These are phyloP conservation scores for Hymenoscyphus linearis DNA, from an alignment of 2,329 filamentous ascomycete genomes.

Conservation along the genomic window DNA sequence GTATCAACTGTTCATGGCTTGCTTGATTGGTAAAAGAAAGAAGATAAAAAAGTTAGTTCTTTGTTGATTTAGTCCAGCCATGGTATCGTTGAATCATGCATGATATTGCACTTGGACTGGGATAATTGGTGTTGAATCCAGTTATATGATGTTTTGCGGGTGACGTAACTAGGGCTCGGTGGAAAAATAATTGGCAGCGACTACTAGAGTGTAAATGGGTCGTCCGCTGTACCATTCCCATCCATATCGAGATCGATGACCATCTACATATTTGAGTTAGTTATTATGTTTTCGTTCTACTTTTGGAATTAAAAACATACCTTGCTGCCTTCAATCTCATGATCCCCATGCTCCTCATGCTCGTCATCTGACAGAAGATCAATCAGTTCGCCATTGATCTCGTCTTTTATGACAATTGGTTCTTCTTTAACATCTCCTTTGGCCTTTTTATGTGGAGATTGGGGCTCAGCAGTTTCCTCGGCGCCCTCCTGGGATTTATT, in stretches of 20 bases:
- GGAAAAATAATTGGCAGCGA: too few relatives aligned
- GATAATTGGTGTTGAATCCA: too few relatives aligned
- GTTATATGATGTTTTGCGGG: too few relatives aligned
- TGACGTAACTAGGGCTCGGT: too few relatives aligned
- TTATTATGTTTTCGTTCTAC: not conserved
- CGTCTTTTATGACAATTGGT: not conserved
- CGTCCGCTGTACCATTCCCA: too few relatives aligned
- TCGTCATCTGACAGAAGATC: not conserved
- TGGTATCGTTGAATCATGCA: too few relatives aligned
- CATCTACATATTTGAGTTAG: not conserved
- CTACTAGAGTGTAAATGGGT: too few relatives aligned
- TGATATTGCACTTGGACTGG: too few relatives aligned
- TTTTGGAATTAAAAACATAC: not conserved
- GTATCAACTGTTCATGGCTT: too few relatives aligned
- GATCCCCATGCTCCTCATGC: not conserved
- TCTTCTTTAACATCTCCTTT: not conserved
- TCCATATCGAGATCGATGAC: not conserved
- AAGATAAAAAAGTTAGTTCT: too few relatives aligned
- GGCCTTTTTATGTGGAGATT: not conserved
- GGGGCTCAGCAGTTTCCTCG: not conserved
- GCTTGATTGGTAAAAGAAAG: too few relatives aligned
- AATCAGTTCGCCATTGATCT: not conserved
- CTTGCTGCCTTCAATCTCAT: not conserved
- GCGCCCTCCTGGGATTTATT: not conserved
- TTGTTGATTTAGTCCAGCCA: too few relatives aligned